Evolutionary conservation across 345 rosid genomes (phyloP), one percentile per base, ranked within the genome.

Genomic region (Pistacia vera): DNA sequence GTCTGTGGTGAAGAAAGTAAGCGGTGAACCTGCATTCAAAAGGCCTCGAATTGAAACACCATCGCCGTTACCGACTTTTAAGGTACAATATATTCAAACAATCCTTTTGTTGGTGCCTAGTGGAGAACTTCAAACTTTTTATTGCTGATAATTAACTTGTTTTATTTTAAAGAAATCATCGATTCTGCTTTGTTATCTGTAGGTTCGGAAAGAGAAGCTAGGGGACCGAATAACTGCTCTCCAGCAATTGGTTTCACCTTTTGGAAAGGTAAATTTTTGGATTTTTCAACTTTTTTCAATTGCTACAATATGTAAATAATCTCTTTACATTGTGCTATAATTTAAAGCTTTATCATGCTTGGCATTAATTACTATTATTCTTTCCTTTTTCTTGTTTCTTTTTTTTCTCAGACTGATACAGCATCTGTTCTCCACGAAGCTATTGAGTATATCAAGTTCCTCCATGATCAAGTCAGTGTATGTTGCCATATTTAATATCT

Each of bases 151-250:
- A 51, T 30, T 66, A 5, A 9, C 25, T 59, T 55, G 48, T 64
- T 44, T 18, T 16, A 46, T 57, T 44, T 64, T 36, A 67, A 63
- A 76, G 52, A 73, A 51, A 7, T 48, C 41, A 61, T 79, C 58
- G 57, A 75, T 75, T 48, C 16, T 30, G 55, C 28, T 63, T 68
- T 41, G 49, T 48, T 38, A 75, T 75, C 80, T 41, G 9, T 41
- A 94, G 97, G 95, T 91, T 66, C 85, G 98, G 70, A 92, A 94
- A 88, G 98, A 91, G 87, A 94, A 94, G 91, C 87, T 92, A 59
- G 98, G 98, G 81, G 98, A 94, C 90, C 88, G 97, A 77, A 90
- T 94, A 80, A 94, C 98, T 25, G 97, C 98, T 0, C 97, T 94
- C 75, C 98, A 94, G 78, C 98, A 94, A 83, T 87, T 94, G 79